phyloP scores from a whole-genome alignment of 768 basidiomycete species.

The Bullera alba region DNA sequence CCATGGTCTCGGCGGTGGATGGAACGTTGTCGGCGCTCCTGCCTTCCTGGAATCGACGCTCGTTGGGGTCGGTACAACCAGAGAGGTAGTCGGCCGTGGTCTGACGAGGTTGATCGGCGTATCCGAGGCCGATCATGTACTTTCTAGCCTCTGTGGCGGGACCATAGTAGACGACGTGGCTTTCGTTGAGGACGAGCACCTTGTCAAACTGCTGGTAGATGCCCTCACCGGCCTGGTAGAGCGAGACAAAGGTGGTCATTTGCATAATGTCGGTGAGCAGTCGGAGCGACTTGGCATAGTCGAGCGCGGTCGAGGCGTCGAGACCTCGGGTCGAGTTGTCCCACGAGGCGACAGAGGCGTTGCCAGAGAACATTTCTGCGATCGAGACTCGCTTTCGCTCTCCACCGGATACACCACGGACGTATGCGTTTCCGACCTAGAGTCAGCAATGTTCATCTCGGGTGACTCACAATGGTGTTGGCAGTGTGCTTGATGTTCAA shows the following conservation, averaged over 20 bases:
- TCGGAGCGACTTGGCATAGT: constrained; percentile 71
- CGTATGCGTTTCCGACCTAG: constrained; percentile 43
- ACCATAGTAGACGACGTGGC: constrained; percentile 68
- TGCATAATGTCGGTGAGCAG: constrained; percentile 63
- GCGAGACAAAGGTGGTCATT: constrained; percentile 61
- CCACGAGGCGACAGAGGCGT: constrained; percentile 45
- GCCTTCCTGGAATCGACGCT: constrained; percentile 66
- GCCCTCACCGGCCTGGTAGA: constrained; percentile 74
- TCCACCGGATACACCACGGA: constrained; percentile 50
- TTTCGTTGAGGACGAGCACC: constrained; percentile 69
- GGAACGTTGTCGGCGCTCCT: constrained; percentile 57
- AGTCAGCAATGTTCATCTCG: neutral
- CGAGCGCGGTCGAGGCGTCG: constrained; percentile 73
- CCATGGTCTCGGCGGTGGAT: constrained; percentile 62
- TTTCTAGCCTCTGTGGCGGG: constrained; percentile 58
- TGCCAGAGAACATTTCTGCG: constrained; percentile 47
- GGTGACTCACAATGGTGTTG: constrained; percentile 44
- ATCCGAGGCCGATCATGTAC: constrained; percentile 71
- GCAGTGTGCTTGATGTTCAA: constrained; percentile 53
- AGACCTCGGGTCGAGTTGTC: constrained; percentile 49
- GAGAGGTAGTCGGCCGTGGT: constrained; percentile 81
- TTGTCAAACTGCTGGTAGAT: constrained; percentile 64
- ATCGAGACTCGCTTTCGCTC: constrained; percentile 51
- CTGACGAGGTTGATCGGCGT: constrained; percentile 65
- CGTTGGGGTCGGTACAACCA: constrained; percentile 46